These are phyloP conservation scores for Sporothrix pallida DNA, from an alignment of 2,329 filamentous ascomycete species.

Conservation along the genomic window DNA sequence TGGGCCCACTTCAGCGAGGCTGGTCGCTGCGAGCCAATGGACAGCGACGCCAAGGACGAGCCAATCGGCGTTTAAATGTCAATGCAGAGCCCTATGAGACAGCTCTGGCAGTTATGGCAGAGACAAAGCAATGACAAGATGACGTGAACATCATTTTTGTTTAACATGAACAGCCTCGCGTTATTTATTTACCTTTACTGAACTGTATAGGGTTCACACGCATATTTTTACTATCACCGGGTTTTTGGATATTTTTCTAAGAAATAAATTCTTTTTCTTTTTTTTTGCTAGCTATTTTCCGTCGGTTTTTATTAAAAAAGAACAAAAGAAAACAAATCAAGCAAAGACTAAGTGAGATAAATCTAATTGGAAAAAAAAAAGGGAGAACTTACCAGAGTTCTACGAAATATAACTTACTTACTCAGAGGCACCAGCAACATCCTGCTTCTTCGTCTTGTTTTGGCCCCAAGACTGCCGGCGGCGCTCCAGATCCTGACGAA, in stretches of 20 bases:
- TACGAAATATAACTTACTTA: neutral
- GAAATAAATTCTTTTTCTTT: neutral
- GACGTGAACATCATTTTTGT: neutral
- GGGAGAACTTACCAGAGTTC: neutral
- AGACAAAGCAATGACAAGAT: no score
- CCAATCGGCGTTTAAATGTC: conserved; percentile 7
- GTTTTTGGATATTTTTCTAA: neutral
- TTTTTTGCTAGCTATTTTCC: neutral
- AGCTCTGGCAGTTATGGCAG: neutral
- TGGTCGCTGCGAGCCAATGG: conserved; percentile 13
- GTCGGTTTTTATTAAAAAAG: neutral
- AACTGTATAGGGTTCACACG: neutral
- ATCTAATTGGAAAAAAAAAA: neutral
- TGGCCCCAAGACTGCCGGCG: conserved; percentile 29
- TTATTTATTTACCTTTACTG: neutral
- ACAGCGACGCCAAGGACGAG: neutral
- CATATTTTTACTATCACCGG: neutral
- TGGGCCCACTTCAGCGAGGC: conserved; percentile 26
- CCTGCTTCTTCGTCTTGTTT: neutral
- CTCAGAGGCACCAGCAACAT: neutral
- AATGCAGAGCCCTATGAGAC: neutral
- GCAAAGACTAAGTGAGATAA: neutral
- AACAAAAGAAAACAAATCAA: neutral
- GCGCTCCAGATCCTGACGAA: conserved; percentile 33
- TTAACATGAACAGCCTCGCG: neutral